phyloP scores from a whole-genome alignment of 1,139 yeast species.

The Kurtzmaniella quercitrusa region DNA sequence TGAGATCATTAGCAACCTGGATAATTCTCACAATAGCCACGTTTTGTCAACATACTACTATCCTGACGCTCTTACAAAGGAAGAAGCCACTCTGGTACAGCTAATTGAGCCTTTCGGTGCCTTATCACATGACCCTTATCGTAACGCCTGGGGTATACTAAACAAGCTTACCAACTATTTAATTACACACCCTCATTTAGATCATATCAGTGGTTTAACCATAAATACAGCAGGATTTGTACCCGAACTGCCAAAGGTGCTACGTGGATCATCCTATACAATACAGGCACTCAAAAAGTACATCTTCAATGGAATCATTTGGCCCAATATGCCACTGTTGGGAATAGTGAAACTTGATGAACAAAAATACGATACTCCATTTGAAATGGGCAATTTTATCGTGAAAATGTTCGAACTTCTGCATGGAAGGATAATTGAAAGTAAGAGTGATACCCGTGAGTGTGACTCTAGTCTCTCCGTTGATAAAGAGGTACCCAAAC shows the following conservation, averaged over 20 bases:
- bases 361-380: conserved; percentile 15
- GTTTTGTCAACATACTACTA: conserved; percentile 16
- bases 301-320: conserved; percentile 68
- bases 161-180: conserved; percentile 43
- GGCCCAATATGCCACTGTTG: conserved; percentile 67
- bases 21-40: not conserved
- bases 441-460: too few relatives aligned
- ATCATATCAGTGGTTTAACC: conserved; percentile 68
- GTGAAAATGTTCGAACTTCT: conserved; percentile 35
- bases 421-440: conserved; percentile 30
- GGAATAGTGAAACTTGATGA: conserved; percentile 24
- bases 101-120: conserved; percentile 27
- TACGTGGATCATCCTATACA: conserved; percentile 56
- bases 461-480: not conserved
- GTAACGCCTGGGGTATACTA: conserved; percentile 26
- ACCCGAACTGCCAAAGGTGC: conserved; percentile 23
- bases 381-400: conserved; percentile 16
- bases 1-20: conserved; percentile 41
- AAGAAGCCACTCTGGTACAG: conserved; percentile 18
- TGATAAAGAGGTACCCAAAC: too few relatives aligned
- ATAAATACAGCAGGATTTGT: conserved; percentile 66
- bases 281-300: conserved; percentile 48
- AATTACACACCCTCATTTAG: conserved; percentile 82
- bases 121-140: conserved; percentile 16
- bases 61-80: conserved; percentile 19